A percentile compares a stretch with the other conserved stretches of the same genome.
These are phyloP conservation scores for Fusarium hostae DNA, from an alignment of 2,329 filamentous ascomycete species.

Conservation along the genomic window DNA sequence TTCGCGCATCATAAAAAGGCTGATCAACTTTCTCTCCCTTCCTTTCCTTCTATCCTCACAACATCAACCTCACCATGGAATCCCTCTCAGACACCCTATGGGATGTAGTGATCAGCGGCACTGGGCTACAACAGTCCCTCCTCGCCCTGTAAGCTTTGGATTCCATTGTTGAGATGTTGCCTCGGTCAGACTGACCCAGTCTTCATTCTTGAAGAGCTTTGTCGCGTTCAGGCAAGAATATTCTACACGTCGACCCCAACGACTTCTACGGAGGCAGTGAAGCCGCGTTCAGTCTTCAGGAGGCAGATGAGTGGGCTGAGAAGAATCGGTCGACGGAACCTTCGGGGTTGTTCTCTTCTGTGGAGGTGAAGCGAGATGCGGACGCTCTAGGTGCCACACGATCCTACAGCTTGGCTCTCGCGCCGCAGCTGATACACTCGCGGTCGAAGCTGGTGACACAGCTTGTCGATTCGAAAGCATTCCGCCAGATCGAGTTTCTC, in stretches of 20 bases:
- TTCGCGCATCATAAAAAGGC: conserved; percentile 26
- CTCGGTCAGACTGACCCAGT: conserved; percentile 50
- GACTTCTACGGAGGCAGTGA: conserved; percentile 88
- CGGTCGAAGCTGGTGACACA: conserved; percentile 80
- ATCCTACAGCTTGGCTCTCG: conserved; percentile 83
- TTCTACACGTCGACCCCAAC: conserved; percentile 90
- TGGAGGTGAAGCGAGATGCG: conserved; percentile 51
- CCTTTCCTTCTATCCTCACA: conserved; percentile 18
- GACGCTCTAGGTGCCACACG: conserved; percentile 70
- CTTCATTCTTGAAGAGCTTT: conserved; percentile 74
- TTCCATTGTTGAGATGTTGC: conserved; percentile 46
- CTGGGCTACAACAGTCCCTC: conserved; percentile 81
- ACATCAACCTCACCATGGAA: conserved; percentile 68
- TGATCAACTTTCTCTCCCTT: conserved; percentile 17
- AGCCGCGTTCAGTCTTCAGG: conserved; percentile 85
- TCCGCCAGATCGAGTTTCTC: conserved; percentile 90
- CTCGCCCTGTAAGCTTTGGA: conserved; percentile 75
- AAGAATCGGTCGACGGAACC: conserved; percentile 44
- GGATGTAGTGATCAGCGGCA: conserved; percentile 84
- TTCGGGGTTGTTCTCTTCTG: conserved; percentile 43
- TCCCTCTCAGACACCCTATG: conserved; percentile 77
- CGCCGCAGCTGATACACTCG: conserved; percentile 87
- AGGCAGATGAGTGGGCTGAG: conserved; percentile 79
- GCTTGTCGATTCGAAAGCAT: conserved; percentile 89
- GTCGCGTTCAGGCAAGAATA: conserved; percentile 89